Evolutionary conservation across 1,284 basidiomycete species (phyloP).

Genomic region (Bjerkandera adusta): DNA sequence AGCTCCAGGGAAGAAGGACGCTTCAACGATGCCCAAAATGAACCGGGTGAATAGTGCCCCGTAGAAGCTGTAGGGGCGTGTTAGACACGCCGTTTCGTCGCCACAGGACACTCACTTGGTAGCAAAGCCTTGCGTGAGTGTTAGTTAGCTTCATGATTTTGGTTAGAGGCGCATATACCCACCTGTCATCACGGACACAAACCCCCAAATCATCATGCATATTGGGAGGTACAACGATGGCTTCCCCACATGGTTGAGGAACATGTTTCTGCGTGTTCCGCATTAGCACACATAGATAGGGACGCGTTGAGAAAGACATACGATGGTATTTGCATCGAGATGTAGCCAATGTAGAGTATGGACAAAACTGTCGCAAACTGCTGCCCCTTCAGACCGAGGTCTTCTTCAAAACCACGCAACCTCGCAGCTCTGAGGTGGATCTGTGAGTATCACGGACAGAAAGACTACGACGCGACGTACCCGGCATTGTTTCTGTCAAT

Average conservation of each 20-base stretch:
- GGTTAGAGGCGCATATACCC: slow-evolving; percentile 20
- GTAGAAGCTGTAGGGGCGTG: slow-evolving; percentile 47
- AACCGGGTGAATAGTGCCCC: slow-evolving; percentile 70
- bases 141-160: not conserved
- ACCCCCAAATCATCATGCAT: slow-evolving; percentile 67
- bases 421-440: slow-evolving; percentile 60
- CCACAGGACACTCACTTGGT: slow-evolving; percentile 9
- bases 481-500: slow-evolving; percentile 69
- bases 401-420: slow-evolving; percentile 67
- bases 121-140: slow-evolving; percentile 7
- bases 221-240: slow-evolving; percentile 72
- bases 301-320: slow-evolving; percentile 34
- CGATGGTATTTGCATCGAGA: slow-evolving; percentile 80
- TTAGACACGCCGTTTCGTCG: too few relatives aligned
- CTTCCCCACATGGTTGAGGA: slow-evolving; percentile 66
- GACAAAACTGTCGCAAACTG: slow-evolving; percentile 73
- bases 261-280: slow-evolving; percentile 55
- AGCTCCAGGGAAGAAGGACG: slow-evolving; percentile 72
- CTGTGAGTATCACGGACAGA: not conserved
- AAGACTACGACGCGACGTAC: slow-evolving; percentile 32
- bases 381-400: slow-evolving; percentile 59
- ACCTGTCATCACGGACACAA: slow-evolving; percentile 24
- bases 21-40: slow-evolving; percentile 69
- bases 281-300: not conserved
- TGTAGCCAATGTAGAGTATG: slow-evolving; percentile 78